Percentiles rank a stretch among this genome's conserved stretches.
Evolutionary conservation across 2,329 filamentous ascomycete species (phyloP).

Genomic region (Blumeriella jaapii): DNA sequence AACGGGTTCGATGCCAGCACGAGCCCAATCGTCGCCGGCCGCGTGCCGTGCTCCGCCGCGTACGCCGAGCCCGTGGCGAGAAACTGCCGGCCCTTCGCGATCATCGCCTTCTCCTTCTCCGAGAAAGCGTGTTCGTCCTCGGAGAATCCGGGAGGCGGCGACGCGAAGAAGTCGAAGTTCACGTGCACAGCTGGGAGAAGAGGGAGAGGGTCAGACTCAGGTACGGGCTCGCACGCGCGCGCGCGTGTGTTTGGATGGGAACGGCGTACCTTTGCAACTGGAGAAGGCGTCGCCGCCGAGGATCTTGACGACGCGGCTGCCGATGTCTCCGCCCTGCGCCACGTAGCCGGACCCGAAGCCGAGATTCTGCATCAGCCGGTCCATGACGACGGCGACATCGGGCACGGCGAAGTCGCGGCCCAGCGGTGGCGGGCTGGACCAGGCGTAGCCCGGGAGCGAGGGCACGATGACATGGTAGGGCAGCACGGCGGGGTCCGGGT

Average conservation of each 20-base stretch:
- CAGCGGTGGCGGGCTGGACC: slow-evolving; percentile 14
- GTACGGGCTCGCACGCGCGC: too few species aligned
- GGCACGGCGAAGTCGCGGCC: slow-evolving; percentile 27
- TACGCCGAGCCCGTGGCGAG: slow-evolving; percentile 36
- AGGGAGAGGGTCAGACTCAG: background rate
- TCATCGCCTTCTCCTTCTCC: slow-evolving; percentile 28
- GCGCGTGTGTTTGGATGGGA: background rate
- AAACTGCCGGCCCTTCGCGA: slow-evolving; percentile 32
- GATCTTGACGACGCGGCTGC: slow-evolving; percentile 12
- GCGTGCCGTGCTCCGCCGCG: slow-evolving; percentile 39
- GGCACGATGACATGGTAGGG: slow-evolving; percentile 19
- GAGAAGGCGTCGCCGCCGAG: slow-evolving; percentile 6
- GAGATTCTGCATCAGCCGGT: slow-evolving; percentile 11
- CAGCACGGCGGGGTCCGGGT: slow-evolving; percentile 7
- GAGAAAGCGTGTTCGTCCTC: slow-evolving; percentile 7
- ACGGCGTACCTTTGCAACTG: slow-evolving; percentile 11
- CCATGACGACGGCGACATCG: slow-evolving; percentile 7
- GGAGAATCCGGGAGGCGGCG: slow-evolving; percentile 10
- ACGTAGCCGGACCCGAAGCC: slow-evolving; percentile 24
- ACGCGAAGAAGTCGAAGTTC: slow-evolving; percentile 2
- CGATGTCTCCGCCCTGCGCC: slow-evolving; percentile 13
- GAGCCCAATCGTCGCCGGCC: slow-evolving; percentile 44
- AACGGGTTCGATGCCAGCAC: slow-evolving; percentile 41
- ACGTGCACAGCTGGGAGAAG: slow-evolving; percentile 2
- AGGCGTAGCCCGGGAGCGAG: slow-evolving; percentile 16